Conservation (phyloP, 2,329 filamentous ascomycete species). For the Rhynchosporium agropyri region DNA sequence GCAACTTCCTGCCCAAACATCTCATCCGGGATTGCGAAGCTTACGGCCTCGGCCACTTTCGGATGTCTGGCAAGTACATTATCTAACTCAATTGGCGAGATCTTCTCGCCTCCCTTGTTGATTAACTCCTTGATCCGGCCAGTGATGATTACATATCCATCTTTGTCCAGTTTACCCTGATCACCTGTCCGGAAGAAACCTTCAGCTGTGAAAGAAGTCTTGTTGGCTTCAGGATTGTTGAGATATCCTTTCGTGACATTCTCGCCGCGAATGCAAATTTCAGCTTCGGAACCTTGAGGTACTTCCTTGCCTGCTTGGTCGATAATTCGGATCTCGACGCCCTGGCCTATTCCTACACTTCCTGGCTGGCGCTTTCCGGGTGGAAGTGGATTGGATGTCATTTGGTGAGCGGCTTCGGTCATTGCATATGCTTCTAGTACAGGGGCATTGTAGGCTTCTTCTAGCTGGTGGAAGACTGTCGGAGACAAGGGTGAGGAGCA, state of each 20-base stretch:
- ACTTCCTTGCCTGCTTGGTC: constrained; percentile 70
- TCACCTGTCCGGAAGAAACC: constrained; percentile 89
- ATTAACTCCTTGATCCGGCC: constrained; percentile 94
- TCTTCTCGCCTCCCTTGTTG: constrained; percentile 89
- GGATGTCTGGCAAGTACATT: constrained; percentile 77
- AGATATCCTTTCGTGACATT: constrained; percentile 86
- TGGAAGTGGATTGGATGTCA: constrained; percentile 76
- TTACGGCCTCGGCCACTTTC: constrained; percentile 75
- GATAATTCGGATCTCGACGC: constrained; percentile 79
- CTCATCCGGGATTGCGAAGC: constrained; percentile 81
- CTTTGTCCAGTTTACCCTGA: constrained; percentile 77
- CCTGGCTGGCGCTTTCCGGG: constrained; percentile 75
- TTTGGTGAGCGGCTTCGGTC: constrained; percentile 87
- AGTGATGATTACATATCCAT: constrained; percentile 84
- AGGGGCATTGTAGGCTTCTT: constrained; percentile 73
- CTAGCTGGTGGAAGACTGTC: constrained; percentile 78
- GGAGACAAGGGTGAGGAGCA: constrained; percentile 84
- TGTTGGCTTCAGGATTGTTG: constrained; percentile 79
- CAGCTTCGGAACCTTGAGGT: constrained; percentile 69
- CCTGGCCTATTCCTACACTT: constrained; percentile 80
- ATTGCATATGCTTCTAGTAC: constrained; percentile 91
- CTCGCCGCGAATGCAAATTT: constrained; percentile 80
- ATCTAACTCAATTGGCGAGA: constrained; percentile 84
- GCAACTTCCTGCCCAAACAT: constrained; percentile 83
- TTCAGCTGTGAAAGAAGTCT: constrained; percentile 69